Evolutionary conservation across 2,329 filamentous ascomycete genomes (phyloP), one percentile per base, ranked within the genome.

Genomic region (Knufia petricola): DNA sequence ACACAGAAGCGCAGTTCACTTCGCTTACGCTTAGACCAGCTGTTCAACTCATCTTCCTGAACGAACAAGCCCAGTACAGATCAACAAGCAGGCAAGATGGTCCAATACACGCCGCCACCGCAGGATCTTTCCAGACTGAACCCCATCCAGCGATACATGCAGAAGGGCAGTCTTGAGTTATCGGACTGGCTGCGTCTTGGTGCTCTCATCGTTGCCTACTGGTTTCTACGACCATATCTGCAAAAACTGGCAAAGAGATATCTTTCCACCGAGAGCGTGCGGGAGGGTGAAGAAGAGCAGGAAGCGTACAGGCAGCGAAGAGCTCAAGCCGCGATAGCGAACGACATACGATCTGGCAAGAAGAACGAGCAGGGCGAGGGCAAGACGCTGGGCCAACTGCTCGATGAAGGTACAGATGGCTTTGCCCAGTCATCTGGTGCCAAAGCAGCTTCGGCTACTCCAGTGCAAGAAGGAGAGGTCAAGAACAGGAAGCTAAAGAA

Each of bases 121-220:
- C 32, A 49, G 32, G 52, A 57, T 47, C 44, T 59, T 10, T 51
- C 50, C n/a, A 46, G 42, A 4, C 55, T 59, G n/a, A 59, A 59
- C 34, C 46, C 52, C 4, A 53, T 59, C 34, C 56, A 59, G 34
- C 51, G 54, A 32, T 59, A 56, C 46, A 54, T 59, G 52, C 55
- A 59, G 30, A 56, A 59, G 30, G 55, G 55, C 21, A 34, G 49
- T 12, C 52, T 59, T 12, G 56, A 57, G 9, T 50, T 41, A 19
- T 50, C 53, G 39, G 56, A 59, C 28, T 59, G 52, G 23, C 32
- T 53, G 3, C 53, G 52, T 36, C 48, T 59, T 7, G 43, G 51
- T 15, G 34, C 55, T 13, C 10, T 59, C 20, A 53, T 59, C 39
- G 31, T 56, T n/a, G 40, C 44, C 17, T 59, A 57, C 30, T 54